These are phyloP conservation scores for Cercospora zeina DNA, from an alignment of 2,329 filamentous ascomycete genomes.

Conservation along the genomic window DNA sequence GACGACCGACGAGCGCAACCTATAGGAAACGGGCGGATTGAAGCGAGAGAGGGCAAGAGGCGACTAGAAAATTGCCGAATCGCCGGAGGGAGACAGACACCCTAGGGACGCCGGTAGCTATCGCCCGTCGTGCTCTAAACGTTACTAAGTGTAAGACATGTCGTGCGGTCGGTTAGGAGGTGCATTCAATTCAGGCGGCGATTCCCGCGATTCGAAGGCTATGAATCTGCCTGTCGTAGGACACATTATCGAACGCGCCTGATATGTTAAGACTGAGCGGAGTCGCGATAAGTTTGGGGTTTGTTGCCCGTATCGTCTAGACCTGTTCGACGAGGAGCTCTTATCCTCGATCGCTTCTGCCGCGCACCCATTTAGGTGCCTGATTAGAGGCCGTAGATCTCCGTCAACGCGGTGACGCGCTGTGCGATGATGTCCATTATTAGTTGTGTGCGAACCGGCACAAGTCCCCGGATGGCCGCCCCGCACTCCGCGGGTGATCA, in stretches of 20 bases:
- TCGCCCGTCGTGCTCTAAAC: not conserved
- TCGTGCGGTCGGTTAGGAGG: not conserved
- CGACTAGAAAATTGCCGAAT: not conserved
- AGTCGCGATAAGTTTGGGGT: conserved; percentile 30
- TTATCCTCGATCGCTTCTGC: not conserved
- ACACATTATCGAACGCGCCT: conserved; percentile 42
- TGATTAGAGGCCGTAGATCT: not conserved
- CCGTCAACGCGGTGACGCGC: not conserved
- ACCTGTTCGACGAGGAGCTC: not conserved
- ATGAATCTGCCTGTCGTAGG: conserved; percentile 40
- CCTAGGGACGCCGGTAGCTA: not conserved
- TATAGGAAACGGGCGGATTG: not conserved
- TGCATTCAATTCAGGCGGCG: not conserved
- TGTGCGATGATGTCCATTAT: not conserved
- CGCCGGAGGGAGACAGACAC: not conserved
- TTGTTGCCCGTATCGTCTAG: not conserved
- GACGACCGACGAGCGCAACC: not conserved
- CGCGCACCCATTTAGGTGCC: not conserved
- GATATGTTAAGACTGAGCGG: conserved; percentile 39
- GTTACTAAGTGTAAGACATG: not conserved
- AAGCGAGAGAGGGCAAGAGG: not conserved
- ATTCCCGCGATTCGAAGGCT: conserved; percentile 33
- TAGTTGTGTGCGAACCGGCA: not conserved
- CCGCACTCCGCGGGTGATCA: not conserved
- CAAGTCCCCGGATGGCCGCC: not conserved